A percentile compares a stretch with the other conserved stretches of the same genome.
These are phyloP conservation scores for Dendrocalamus sinicus DNA, from an alignment of 176 grass and related monocot genomes.

Conservation along the genomic window DNA sequence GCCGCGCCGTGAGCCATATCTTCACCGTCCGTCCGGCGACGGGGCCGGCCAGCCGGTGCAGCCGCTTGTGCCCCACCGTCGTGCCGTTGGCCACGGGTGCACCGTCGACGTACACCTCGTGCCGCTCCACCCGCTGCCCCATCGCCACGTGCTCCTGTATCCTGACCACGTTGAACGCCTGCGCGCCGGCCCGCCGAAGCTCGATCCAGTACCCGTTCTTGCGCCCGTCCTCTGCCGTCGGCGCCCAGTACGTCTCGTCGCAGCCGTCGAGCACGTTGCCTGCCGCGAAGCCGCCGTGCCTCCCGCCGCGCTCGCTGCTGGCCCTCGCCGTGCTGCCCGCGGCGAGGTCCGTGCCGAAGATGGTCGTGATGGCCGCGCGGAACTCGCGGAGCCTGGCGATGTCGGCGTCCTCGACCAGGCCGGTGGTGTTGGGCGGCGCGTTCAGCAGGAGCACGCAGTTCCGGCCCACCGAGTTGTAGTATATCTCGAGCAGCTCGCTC, in stretches of 20 bases:
- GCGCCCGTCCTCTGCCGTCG: conserved; percentile 25
- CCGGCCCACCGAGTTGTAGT: conserved; percentile 89
- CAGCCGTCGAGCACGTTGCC: conserved; percentile 69
- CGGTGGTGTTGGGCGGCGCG: conserved; percentile 80
- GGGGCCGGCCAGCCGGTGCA: conserved; percentile 65
- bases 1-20: conserved; percentile 60
- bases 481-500: conserved; percentile 66
- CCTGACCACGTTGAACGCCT: conserved; percentile 77
- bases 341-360: conserved; percentile 74
- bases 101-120: conserved; percentile 69
- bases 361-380: conserved; percentile 52
- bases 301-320: conserved; percentile 74
- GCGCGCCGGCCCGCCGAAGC: conserved; percentile 32
- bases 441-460: conserved; percentile 98
- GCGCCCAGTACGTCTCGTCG: conserved; percentile 78
- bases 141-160: conserved; percentile 77
- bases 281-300: conserved; percentile 46
- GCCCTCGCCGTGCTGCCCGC: conserved; percentile 55
- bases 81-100: conserved; percentile 55
- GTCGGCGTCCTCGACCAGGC: conserved; percentile 68
- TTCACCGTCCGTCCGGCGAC: conserved; percentile 56
- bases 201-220: conserved; percentile 76
- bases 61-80: conserved; percentile 87
- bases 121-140: conserved; percentile 77
- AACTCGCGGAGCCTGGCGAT: conserved; percentile 68